Evolutionary conservation across 176 grass and related monocot genomes (phyloP), one percentile per base, ranked within the genome.

Genomic region (Raddia guianensis): DNA sequence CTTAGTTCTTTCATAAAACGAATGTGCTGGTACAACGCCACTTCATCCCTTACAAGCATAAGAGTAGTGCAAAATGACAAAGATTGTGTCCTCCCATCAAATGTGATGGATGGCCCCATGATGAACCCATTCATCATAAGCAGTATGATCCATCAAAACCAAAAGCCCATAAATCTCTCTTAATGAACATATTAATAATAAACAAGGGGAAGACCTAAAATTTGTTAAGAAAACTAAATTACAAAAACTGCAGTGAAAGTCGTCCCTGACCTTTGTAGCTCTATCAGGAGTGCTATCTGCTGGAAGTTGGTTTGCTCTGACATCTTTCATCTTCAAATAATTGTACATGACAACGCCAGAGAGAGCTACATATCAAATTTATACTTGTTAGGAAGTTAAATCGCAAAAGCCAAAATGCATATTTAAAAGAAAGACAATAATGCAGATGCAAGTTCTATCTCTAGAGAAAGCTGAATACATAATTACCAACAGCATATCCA

Each of bases 321-420:
- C 90, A 86, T 99, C 97, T 88, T 82, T 99, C 64, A 99, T 91
- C 86, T 99, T 99, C 90, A 99, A 90, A 85, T 99, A 99, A 80
- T 99, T 99, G 86, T 99, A 99, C 87, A 99, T 80, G 71, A 96
- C 91, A 78, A 99, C 97, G 27, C 97, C 97, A 72, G 81, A 99
- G 48, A 99, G 93, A 52, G 97, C 97, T 99, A 73, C 63, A 87
- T 34, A 59, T 66, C 47, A 37, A 75, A 82, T 62, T 14, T 35
- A 51, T 82, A 82, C 16, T 62, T 65, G 66, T 68, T 77, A 63
- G 54, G 55, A 67, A 80, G 48, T 37, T 70, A 49, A 79, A 63
- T 35, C 4, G 19, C n/a, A 62, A 84, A 72, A 63, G 7, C 47
- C 10, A 46, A 84, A 72, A 63, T 10, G 52, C 10, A 46, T 49